Base-by-base conservation (phyloP, 352 stramenopile species). In the Phytophthora ohioensis region DNA sequence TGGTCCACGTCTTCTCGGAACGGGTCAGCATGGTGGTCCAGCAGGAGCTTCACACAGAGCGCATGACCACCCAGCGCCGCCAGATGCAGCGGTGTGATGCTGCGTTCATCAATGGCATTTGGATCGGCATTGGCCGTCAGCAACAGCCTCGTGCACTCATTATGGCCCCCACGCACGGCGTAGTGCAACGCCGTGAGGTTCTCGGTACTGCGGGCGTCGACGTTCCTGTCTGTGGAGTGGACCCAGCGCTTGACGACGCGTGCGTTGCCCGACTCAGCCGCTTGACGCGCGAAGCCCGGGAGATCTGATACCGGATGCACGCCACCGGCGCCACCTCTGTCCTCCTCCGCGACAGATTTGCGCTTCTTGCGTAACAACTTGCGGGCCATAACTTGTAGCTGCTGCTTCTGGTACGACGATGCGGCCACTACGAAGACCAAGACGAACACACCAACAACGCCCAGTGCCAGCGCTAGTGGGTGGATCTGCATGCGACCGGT, bases 141-240 rank as follows among this genome's bases (percentile, higher is more conserved):
- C 51, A 95, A 60, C 32, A 93, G 75, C 32, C 84, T 70, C 38
- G 83, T 86, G 67, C 87, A 93, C 71, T 95, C 87, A 48, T 91
- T 92, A 71, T 95, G 87, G 42, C 87, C 87, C 52, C 85, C 81
- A 10, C 87, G 84, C 15, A 88, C 76, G 3, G 84, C 78, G 57
- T 95, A 95, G 35, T 95, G 87, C 46, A 95, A 67, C 41, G 85
- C 87, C n/a, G 84, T 91, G 60, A 92, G 75, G 71, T 95, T 95
- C 71, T 95, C 87, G 2, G 49, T 34, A 68, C 87, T 95, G 31
- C 84, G 80, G 13, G 77, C 80, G 63, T 95, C 83, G 12, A 95
- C 58, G 61, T 93, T 84, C 35, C 73, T 64, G 64, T 82, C 76
- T 1, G 85, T 88, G 12, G 87, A 92, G 61, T 90, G 79, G 21